Evolutionary conservation across 306 rosid species (phyloP).

Genomic region (Fragaria ananassa): DNA sequence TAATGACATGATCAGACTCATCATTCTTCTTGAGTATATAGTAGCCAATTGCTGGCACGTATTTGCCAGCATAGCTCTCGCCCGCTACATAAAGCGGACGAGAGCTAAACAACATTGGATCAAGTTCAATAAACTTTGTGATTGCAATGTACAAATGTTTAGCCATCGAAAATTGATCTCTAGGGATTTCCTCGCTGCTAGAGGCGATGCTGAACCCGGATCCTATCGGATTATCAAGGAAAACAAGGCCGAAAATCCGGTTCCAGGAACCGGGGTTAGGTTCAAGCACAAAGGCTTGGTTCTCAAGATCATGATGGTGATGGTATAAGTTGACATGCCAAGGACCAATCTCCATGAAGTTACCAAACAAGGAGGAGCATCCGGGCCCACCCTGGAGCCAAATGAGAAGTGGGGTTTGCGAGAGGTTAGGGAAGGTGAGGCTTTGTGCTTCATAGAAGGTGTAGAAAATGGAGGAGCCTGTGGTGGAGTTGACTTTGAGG

Average conservation of each 20-base stretch:
- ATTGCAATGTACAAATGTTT: slow-evolving; percentile 59
- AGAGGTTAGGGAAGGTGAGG: slow-evolving; percentile 27
- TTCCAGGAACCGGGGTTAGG: slow-evolving; percentile 75
- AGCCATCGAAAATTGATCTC: slow-evolving; percentile 47
- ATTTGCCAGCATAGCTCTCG: slow-evolving; percentile 84
- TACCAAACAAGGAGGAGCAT: slow-evolving; percentile 77
- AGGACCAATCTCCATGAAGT: slow-evolving; percentile 79
- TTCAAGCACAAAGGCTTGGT: slow-evolving; percentile 35
- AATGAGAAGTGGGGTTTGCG: slow-evolving; percentile 66
- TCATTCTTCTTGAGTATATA: slow-evolving; percentile 45
- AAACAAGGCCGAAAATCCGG: slow-evolving; percentile 56
- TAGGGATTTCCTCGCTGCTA: slow-evolving; percentile 53
- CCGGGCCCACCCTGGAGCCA: slow-evolving; percentile 98
- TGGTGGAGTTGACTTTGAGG: slow-evolving; percentile 39
- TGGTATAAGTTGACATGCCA: slow-evolving; percentile 48
- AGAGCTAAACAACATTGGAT: slow-evolving; percentile 33
- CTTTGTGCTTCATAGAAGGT: slow-evolving; percentile 77
- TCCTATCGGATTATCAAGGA: slow-evolving; percentile 77
- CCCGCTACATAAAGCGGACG: slow-evolving; percentile 70
- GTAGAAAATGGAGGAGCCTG: slow-evolving; percentile 66
- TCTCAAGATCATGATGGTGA: background rate
- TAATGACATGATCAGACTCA: slow-evolving; percentile 23
- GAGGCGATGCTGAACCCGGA: slow-evolving; percentile 77
- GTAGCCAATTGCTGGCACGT: slow-evolving; percentile 66
- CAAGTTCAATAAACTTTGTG: slow-evolving; percentile 44